Percentiles rank a stretch among this genome's conserved stretches.
phyloP scores from a whole-genome alignment of 192 early-diverging fungal species.

The Borealophlyctis nickersoniae region DNA sequence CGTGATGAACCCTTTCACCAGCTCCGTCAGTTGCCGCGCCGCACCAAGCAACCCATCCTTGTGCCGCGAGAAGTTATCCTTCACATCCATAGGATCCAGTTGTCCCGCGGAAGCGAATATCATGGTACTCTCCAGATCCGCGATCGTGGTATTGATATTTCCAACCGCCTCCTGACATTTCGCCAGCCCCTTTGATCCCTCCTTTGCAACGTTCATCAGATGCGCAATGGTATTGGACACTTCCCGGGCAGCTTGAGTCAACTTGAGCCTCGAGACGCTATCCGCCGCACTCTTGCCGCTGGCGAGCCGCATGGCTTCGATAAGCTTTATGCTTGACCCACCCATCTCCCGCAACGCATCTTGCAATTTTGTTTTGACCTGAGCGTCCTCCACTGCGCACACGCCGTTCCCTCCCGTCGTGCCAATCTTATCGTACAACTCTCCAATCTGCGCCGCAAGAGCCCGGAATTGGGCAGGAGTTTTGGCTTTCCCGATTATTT shows the following conservation, averaged over 20 bases:
- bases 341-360: slow-evolving; percentile 38
- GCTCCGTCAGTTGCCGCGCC: slow-evolving; percentile 44
- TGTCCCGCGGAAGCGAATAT: slow-evolving; percentile 58
- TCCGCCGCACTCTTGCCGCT: slow-evolving; percentile 46
- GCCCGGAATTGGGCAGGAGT: slow-evolving; percentile 37
- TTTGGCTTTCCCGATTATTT: slow-evolving; percentile 46
- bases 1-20: slow-evolving; percentile 41
- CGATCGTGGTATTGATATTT: slow-evolving; percentile 33
- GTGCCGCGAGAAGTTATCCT: slow-evolving; percentile 45
- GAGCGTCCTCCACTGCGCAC: slow-evolving; percentile 27
- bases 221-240: slow-evolving; percentile 32
- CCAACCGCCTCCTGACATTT: slow-evolving; percentile 37
- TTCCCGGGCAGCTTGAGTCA: slow-evolving; percentile 42
- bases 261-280: slow-evolving; percentile 29
- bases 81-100: slow-evolving; percentile 46
- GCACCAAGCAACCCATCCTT: slow-evolving; percentile 47
- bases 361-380: slow-evolving; percentile 28
- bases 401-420: slow-evolving; percentile 25
- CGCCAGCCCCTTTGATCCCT: slow-evolving; percentile 39
- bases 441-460: slow-evolving; percentile 19
- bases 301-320: slow-evolving; percentile 45
- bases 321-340: slow-evolving; percentile 31
- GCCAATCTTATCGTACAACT: slow-evolving; percentile 29
- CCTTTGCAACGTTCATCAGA: slow-evolving; percentile 37
- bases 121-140: slow-evolving; percentile 47